A percentile compares a stretch with the other conserved stretches of the same genome.
phyloP scores from a whole-genome alignment of 2,329 filamentous ascomycete genomes.

The Cladobotryum mycophilum region DNA sequence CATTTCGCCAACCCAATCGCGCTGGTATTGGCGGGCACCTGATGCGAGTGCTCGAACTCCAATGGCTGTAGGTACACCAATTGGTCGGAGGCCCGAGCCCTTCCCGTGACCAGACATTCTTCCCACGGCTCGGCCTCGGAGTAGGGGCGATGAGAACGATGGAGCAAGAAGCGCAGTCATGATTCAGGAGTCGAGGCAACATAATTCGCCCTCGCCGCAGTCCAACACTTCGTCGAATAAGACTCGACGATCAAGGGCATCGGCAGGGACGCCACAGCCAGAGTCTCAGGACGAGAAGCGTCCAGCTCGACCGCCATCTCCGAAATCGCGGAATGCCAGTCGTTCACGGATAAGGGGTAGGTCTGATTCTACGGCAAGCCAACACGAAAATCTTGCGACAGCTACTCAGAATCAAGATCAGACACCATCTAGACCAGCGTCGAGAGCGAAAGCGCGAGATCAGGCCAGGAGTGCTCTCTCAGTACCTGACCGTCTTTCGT shows the following conservation, averaged over 20 bases:
- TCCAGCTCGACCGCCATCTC: conserved; percentile 21
- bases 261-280: conserved; percentile 2
- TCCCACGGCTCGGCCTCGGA: neutral
- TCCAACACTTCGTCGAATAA: conserved; percentile 11
- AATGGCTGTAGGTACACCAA: conserved; percentile 12
- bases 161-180: neutral
- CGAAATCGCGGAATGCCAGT: conserved; percentile 33
- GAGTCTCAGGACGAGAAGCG: neutral
- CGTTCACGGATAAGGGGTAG: conserved; percentile 18
- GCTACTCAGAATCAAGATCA: too few relatives aligned
- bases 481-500: too few relatives aligned
- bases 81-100: conserved; percentile 17
- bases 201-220: conserved; percentile 8
- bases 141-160: neutral
- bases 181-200: neutral
- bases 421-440: too few relatives aligned
- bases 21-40: conserved; percentile 18
- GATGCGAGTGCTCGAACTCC: conserved; percentile 15
- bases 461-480: too few relatives aligned
- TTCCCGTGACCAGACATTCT: conserved; percentile 20
- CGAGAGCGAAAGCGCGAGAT: too few relatives aligned
- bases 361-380: conserved; percentile 16
- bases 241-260: conserved; percentile 4
- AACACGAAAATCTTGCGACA: neutral
- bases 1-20: conserved; percentile 13